Base-by-base conservation (phyloP, 768 basidiomycete genomes). In the Trametes gibbosa region DNA sequence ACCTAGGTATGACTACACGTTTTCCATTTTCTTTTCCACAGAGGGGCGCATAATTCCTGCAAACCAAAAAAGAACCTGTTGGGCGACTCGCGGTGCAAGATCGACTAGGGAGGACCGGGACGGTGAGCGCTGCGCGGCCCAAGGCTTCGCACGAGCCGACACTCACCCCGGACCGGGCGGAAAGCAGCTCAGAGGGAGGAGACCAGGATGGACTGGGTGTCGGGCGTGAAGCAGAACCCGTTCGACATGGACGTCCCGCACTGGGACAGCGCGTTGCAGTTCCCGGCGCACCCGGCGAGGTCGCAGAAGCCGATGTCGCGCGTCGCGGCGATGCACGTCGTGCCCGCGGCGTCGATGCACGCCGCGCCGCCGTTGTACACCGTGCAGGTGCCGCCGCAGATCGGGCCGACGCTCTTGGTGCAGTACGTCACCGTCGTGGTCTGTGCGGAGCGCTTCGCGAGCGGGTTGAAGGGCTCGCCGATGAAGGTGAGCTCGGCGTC, bases 381-480 rank as follows among this genome's bases (percentile, higher is more conserved):
- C 10, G 66, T 74, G 66, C 75, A 76, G 3, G 59, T 12, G 0
- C 72, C 72, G 10, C 67, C 69, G 61, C 75, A 76, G 53, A 72
- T 61, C 37, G 64, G 63, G 21, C 52, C 40, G 17, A 58, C 42
- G 24, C 66, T 47, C 34, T 34, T 58, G 47, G 43, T 64, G 63
- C 75, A 76, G 68, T 69, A 75, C 5, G 65, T 66, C 19, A 76
- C 70, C 1, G 58, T 69, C 16, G 65, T 69, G 42, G 63, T 50
- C 49, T 68, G 57, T 5, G 64, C 63, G 14, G 50, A 34, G 23
- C 68, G 66, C 43, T 51, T 53, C 10, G 48, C 32, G 35, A 62
- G 59, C 39, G 55, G 56, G 59, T 61, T 66, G 59, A 66, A 17
- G 12, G 60, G 60, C 43, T 68, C 34, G n/a, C 42, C 42, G 42